Base-by-base conservation (phyloP, 2,329 filamentous ascomycete species). In the Venturia nashicola region DNA sequence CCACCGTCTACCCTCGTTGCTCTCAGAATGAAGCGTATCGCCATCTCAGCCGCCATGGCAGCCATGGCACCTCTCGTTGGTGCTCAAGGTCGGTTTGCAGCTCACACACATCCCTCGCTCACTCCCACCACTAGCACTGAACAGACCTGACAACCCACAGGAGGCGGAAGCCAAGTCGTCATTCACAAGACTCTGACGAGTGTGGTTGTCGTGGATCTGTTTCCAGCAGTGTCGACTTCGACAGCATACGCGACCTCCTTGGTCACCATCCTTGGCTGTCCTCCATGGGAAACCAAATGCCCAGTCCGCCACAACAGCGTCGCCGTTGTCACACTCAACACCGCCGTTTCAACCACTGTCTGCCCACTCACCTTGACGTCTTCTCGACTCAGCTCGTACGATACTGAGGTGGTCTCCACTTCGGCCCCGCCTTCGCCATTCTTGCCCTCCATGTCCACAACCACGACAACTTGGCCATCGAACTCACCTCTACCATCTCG, bases 281-380 rank as follows among this genome's bases (percentile, higher is more conserved):
- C 72, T n/a, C 67, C 74, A 23, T 69, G 68, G 57, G 72, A 76
- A 59, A 73, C 71, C 62, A 69, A 73, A 67, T 79, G 77, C 67
- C 76, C 76, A 40, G 68, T 69, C 48, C 68, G 65, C 48, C 64
- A 63, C 40, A 64, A 71, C 57, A 69, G 70, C 27, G 71, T 72
- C 23, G 70, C 72, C 9, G 69, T 74, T 60, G 67, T 75, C 65
- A 79, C 77, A 32, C 73, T 74, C 57, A 71, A 74, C 66, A 67
- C 77, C 61, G 70, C 74, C 54, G 68, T 74, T 54, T 75, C 73
- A 54, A 80, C 77, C 64, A 79, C 77, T 46, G 71, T 79, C 70
- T 79, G 77, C 71, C 73, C 76, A 39, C 68, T 74, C 62, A 76
- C 74, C 18, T 60, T 72, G 63, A 71, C 73, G 2, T 66, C 65